Conservation (phyloP, 305 asterid species). For the Coffea humblotiana region DNA sequence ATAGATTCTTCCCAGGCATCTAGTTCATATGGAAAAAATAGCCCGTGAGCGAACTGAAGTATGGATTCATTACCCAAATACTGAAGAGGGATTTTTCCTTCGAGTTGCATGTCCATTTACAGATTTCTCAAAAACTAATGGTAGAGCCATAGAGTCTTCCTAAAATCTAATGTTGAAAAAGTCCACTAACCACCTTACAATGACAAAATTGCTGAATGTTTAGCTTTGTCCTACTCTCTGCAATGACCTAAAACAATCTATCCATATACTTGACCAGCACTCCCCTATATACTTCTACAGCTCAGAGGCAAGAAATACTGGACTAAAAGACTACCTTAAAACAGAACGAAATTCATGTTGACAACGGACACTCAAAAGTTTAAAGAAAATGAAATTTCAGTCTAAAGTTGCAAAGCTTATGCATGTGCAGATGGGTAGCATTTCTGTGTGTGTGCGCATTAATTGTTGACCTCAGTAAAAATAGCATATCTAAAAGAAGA, state of each 20-base stretch:
- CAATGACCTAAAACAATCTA: slow-evolving; percentile 7
- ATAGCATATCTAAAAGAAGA: too few relatives aligned
- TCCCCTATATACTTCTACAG: too few relatives aligned
- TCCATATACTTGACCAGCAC: background rate
- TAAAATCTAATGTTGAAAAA: background rate
- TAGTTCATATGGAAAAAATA: background rate
- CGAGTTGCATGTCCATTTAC: background rate
- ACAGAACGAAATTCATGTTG: too few relatives aligned
- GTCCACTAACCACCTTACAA: background rate
- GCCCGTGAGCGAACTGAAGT: background rate
- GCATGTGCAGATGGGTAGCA: too few relatives aligned
- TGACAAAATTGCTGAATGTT: background rate
- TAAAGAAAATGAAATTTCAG: too few relatives aligned
- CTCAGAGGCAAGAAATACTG: too few relatives aligned
- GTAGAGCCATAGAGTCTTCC: background rate
- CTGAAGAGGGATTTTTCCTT: background rate
- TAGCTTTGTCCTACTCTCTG: background rate
- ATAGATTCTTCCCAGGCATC: background rate
- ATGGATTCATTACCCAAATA: background rate
- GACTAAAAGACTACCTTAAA: too few relatives aligned
- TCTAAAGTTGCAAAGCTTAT: too few relatives aligned
- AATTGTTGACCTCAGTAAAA: too few relatives aligned
- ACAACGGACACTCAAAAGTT: too few relatives aligned
- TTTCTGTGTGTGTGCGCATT: too few relatives aligned
- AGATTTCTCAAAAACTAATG: background rate